phyloP scores from a whole-genome alignment of 331 rosid species.

The Quercus tomentella region DNA sequence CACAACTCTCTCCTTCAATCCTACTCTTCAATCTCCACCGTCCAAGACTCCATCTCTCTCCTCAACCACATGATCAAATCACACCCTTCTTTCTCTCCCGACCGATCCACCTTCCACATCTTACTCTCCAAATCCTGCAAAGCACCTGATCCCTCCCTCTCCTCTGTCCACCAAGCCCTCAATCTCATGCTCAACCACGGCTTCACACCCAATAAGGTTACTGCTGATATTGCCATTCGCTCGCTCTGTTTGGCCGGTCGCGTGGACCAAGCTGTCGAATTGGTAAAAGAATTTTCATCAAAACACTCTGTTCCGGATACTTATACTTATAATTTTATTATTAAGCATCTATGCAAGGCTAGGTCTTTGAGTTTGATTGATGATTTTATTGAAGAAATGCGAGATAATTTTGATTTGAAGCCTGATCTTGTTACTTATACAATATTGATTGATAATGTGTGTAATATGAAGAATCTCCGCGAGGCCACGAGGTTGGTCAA shows the following conservation, averaged over 20 bases:
- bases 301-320: constrained; percentile 60
- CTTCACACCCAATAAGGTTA: constrained; percentile 49
- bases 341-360: constrained; percentile 64
- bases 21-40: constrained; percentile 56
- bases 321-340: constrained; percentile 59
- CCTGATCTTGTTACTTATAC: constrained; percentile 86
- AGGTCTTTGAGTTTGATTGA: constrained; percentile 40
- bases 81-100: constrained; percentile 62
- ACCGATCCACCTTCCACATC: constrained; percentile 60
- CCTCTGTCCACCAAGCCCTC: constrained; percentile 54
- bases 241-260: constrained; percentile 52
- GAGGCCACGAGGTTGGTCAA: constrained; percentile 62
- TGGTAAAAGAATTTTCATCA: constrained; percentile 45
- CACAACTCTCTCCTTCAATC: constrained; percentile 67
- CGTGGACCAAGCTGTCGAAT: constrained; percentile 50
- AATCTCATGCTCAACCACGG: constrained; percentile 65
- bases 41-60: constrained; percentile 60
- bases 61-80: constrained; percentile 67
- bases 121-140: constrained; percentile 55
- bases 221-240: constrained; percentile 63
- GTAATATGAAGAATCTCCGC: constrained; percentile 62
- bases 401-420: constrained; percentile 31
- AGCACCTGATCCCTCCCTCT: constrained; percentile 41
- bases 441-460: constrained; percentile 76
- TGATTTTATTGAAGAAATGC: constrained; percentile 55